Conservation (phyloP, 1,284 basidiomycete genomes). For the Cystobasidium sp. region DNA sequence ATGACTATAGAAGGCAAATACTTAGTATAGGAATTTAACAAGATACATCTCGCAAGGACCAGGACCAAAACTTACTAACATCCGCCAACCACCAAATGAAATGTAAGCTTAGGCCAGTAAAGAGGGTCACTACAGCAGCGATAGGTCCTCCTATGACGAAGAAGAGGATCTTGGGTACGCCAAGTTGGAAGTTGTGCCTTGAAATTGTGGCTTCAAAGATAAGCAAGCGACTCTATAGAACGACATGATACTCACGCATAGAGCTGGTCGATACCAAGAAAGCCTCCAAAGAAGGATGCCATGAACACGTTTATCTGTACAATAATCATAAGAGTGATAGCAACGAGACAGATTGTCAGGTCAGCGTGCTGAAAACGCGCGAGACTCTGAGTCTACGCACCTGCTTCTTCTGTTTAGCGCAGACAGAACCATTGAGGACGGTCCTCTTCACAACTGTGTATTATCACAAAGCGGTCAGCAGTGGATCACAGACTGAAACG, state of each 20-base stretch:
- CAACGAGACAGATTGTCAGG: too few relatives aligned
- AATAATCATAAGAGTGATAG: not conserved
- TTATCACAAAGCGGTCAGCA: not conserved
- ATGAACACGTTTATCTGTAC: conserved; percentile 26
- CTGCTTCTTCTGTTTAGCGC: conserved; percentile 9
- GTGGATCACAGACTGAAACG: not conserved
- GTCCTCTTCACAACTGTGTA: conserved; percentile 15
- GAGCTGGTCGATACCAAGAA: conserved; percentile 15
- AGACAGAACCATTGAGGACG: conserved; percentile 4
- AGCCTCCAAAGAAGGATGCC: conserved; percentile 18
- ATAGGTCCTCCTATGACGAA: conserved; percentile 16
- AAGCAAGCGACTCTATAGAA: not conserved
- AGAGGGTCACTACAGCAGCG: conserved; percentile 12
- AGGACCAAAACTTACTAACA: conserved; percentile 15
- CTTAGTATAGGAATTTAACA: not conserved
- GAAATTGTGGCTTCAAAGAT: not conserved
- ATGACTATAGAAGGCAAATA: conserved; percentile 4
- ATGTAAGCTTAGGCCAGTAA: conserved; percentile 25
- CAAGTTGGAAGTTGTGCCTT: conserved; percentile 26
- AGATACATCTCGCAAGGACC: too few relatives aligned
- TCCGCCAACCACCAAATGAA: conserved; percentile 26
- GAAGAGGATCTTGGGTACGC: conserved; percentile 33
- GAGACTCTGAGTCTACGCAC: too few relatives aligned
- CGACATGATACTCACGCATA: conserved; percentile 24
- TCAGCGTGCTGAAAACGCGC: too few relatives aligned